Evolutionary conservation across 2,329 filamentous ascomycete species (phyloP), one percentile per base, ranked within the genome.

Genomic region (Sporothrix luriei): DNA sequence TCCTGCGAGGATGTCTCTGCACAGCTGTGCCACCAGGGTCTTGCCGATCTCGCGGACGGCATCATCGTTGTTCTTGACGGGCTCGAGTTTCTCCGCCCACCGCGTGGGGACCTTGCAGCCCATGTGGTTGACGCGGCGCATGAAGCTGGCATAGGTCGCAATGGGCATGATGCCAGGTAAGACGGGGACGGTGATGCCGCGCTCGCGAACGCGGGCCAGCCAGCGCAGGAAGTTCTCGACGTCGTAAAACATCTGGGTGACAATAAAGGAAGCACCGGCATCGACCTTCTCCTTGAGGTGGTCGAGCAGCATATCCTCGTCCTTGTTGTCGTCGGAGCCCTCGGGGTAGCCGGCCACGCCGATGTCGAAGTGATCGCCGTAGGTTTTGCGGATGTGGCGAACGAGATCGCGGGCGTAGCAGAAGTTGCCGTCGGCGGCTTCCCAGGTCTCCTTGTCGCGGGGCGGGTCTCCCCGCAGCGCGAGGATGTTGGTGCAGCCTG

Each of bases 161-260:
- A 99, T 98, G 1, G 92, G 92, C 93, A 97, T 96, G 78, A 97
- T 95, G 29, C 92, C 92, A 0, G 92, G 92, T 62, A 97, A 87
- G 72, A 94, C 93, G 52, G 78, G 78, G 7, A 78, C 75, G 26
- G 82, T 89, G 77, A 99, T 94, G 62, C 95, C 95, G 76, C 88
- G 89, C 67, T 90, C 92, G 65, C 94, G 90, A 71, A 94, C 93
- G 78, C 92, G 95, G 74, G 87, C 84, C 49, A 96, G 91, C 95
- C 95, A 99, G 68, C 89, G 87, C 68, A 98, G 81, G 80, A 99
- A 99, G 78, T 95, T 94, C 76, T 99, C 94, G 65, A 88, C 94
- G 77, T 99, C 94, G 83, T 99, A 99, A 82, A 98, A 98, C 95
- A 99, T 99, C 82, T 99, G 95, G 0, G 95, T 98, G 68, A 99